Evolutionary conservation across 2,329 filamentous ascomycete genomes (phyloP).

Genomic region (Epichloe bromicola): DNA sequence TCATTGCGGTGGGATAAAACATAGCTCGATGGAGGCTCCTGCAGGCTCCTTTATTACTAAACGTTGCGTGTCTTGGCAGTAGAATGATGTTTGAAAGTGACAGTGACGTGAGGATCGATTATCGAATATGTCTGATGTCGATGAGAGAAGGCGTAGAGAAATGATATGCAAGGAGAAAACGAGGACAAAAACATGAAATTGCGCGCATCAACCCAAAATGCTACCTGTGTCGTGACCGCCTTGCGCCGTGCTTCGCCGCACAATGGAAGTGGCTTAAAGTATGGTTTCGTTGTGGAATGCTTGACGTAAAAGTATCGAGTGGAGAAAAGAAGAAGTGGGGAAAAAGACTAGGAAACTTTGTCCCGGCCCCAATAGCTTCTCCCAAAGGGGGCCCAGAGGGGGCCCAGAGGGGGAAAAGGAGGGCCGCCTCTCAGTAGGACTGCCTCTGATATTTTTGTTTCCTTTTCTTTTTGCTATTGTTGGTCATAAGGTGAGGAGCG

Average conservation of each 20-base stretch:
- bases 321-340: not conserved
- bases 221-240: conserved; percentile 23
- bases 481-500: not conserved
- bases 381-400: not conserved
- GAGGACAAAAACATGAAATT: conserved; percentile 18
- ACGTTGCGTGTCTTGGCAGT: not conserved
- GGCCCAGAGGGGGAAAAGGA: not conserved
- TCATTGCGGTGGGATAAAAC: not conserved
- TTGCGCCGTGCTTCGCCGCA: conserved; percentile 27
- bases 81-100: not conserved
- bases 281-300: conserved; percentile 23
- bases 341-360: not conserved
- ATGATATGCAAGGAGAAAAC: conserved; percentile 12
- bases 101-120: not conserved
- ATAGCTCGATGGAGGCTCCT: not conserved
- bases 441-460: not conserved
- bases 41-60: conserved; percentile 2
- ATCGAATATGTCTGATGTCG: not conserved
- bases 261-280: conserved; percentile 20
- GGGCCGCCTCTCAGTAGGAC: not conserved
- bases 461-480: not conserved
- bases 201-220: conserved; percentile 17
- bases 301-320: conserved; percentile 15
- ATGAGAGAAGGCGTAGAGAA: conserved; percentile 11
- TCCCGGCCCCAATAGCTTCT: not conserved